A percentile compares a stretch with the other conserved stretches of the same genome.
phyloP scores from a whole-genome alignment of 1,139 yeast species.

The Candida neerlandica region DNA sequence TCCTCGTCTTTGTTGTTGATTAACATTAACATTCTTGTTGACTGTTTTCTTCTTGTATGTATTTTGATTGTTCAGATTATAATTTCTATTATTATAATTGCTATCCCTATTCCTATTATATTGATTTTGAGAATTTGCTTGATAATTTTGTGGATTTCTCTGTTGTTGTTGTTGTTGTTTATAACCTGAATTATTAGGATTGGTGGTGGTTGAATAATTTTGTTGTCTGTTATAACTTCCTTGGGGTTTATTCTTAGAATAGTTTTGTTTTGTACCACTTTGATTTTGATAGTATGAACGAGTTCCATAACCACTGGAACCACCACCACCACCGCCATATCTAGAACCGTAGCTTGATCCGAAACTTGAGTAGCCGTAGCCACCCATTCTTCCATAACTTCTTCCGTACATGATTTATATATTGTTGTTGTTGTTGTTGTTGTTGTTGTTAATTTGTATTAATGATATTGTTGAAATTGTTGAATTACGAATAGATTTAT shows the following conservation, averaged over 20 bases:
- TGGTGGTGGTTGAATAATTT: no score
- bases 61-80: background rate
- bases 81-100: background rate
- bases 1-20: constrained; percentile 10
- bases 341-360: background rate
- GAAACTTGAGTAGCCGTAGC: background rate
- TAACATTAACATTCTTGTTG: constrained; percentile 11
- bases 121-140: background rate
- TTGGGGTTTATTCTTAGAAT: background rate
- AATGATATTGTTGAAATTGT: no score
- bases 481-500: no score
- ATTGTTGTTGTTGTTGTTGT: no score
- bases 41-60: constrained; percentile 8
- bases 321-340: background rate
- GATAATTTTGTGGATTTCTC: background rate
- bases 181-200: no score
- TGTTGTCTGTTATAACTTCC: background rate
- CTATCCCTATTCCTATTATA: background rate
- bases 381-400: background rate
- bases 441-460: background rate
- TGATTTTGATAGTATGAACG: background rate
- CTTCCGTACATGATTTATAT: background rate
- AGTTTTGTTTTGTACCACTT: background rate
- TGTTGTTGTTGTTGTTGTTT: constrained; percentile 1
- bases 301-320: background rate